Conservation (phyloP, 345 rosid species). For the Acer campestre region DNA sequence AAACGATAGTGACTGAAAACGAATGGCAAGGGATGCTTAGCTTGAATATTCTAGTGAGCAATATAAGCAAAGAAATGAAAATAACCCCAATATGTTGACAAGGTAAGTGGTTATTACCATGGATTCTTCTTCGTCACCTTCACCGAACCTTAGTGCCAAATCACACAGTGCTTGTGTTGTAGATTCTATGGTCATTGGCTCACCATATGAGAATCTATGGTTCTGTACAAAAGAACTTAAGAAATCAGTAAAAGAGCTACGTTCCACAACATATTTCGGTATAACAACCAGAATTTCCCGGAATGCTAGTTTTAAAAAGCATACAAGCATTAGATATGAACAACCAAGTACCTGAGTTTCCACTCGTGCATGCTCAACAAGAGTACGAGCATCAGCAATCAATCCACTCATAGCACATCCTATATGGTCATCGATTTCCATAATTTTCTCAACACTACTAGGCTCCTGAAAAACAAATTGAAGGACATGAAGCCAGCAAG, state of each 20-base stretch:
- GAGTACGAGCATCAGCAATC: constrained; percentile 97
- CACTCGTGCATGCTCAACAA: constrained; percentile 98
- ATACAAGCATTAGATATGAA: neutral
- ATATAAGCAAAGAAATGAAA: neutral
- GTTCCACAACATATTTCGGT: neutral
- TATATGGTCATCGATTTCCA: constrained; percentile 95
- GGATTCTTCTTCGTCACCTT: constrained; percentile 99
- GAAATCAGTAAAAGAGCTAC: neutral
- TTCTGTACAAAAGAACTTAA: constrained; percentile 38
- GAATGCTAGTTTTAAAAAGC: neutral
- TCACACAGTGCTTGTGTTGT: constrained; percentile 98
- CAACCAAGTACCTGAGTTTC: constrained; percentile 80
- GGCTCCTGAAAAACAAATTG: constrained; percentile 67
- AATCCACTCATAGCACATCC: constrained; percentile 99
- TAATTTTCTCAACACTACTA: constrained; percentile 93
- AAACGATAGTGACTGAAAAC: neutral
- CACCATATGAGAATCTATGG: constrained; percentile 94
- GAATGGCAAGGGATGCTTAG: neutral
- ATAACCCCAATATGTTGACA: neutral
- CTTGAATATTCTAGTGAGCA: neutral
- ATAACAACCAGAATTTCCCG: constrained; percentile 1
- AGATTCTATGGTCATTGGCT: constrained; percentile 97
- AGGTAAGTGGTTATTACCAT: constrained; percentile 59
- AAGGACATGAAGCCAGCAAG: neutral
- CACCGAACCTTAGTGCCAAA: constrained; percentile 92